Evolutionary conservation across 257 asterid species (phyloP).

Genomic region (Solanum chilense): DNA sequence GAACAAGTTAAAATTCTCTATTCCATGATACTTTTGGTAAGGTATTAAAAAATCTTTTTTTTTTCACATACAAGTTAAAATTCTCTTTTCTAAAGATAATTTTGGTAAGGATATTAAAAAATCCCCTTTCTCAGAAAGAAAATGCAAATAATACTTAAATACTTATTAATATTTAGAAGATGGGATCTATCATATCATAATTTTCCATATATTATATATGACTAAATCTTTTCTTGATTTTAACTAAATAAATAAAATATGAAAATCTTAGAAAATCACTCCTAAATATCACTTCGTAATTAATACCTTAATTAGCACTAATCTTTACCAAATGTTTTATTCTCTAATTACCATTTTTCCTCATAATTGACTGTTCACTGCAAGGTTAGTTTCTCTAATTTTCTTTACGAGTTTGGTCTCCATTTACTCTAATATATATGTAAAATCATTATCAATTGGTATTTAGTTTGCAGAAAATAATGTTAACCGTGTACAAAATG

Average conservation of each 20-base stretch:
- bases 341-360: neutral
- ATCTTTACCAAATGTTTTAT: neutral
- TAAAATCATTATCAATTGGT: neutral
- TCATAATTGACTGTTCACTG: neutral
- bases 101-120: neutral
- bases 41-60: neutral
- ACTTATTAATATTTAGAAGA: neutral
- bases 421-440: neutral
- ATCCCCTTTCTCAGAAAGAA: neutral
- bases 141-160: neutral
- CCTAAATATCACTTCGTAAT: neutral
- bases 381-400: neutral
- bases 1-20: neutral
- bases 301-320: neutral
- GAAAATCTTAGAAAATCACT: neutral
- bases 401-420: neutral
- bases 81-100: neutral
- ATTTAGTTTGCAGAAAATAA: neutral
- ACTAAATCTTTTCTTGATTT: neutral
- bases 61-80: neutral
- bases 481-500: neutral
- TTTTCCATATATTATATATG: neutral
- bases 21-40: neutral
- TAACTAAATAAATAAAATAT: neutral
- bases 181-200: neutral